Base-by-base conservation (phyloP, 75 land plant genomes). In the Azolla pinnata region DNA sequence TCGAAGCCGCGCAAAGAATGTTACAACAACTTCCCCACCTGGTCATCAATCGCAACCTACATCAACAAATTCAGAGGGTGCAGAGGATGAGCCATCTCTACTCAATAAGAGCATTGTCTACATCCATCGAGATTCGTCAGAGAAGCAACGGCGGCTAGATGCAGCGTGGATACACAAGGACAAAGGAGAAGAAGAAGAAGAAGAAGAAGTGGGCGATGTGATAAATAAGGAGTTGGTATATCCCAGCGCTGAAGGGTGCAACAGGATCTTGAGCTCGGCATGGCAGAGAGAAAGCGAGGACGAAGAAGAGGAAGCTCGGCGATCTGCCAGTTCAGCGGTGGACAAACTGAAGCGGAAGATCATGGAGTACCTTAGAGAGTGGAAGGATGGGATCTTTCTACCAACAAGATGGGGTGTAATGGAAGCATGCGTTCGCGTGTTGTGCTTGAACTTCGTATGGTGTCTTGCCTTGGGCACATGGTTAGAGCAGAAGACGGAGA, bases 381-480 rank as follows among this genome's bases (percentile, higher is more conserved):
- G 49, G 49, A 46, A 14, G 21, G 49, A 46, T 14, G 49, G 49
- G 21, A 23, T 46, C 49, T 17, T 3, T 17, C 21, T 14, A 3
- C 10, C 23, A 3, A 18, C 49, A 18, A 46, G 21, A 46, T 46
- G 49, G 49, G 21, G 23, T 23, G 21, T 46, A 4, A 17, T 26
- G 18, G 54, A 52, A 29, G 54, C 54, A 27, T 52, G 54, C 29
- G 25, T 3, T 9, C 54, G 54, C 2, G 14, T 52, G 3, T 10
- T 29, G 10, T 52, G 54, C 29, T 52, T 2, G 25, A 62, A 62
- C 24, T 25, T 48, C 32, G 57, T 33, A 19, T 63, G 65, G 62
- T 26, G 62, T 44, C 17, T 62, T 20, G 57, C 49, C 20, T 25
- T 62, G 33, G 67, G 66, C 27, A 23, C 57, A 33, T 68, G 71